phyloP scores from a whole-genome alignment of 2,329 filamentous ascomycete genomes.

The Nectriaceae sp. region DNA sequence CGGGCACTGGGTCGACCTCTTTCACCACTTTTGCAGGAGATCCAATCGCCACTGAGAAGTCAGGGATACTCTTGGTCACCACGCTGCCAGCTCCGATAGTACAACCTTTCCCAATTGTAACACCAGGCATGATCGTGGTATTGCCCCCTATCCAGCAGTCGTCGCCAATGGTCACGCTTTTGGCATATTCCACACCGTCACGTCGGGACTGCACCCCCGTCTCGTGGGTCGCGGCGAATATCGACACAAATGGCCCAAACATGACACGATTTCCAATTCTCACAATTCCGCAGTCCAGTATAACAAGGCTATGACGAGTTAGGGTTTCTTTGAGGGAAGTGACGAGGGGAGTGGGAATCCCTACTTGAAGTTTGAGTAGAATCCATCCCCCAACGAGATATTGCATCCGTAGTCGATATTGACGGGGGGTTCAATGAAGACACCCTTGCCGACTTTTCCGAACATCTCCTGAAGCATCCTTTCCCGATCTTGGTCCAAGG shows the following conservation, averaged over 20 bases:
- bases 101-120: conserved; percentile 53
- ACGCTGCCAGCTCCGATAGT: conserved; percentile 51
- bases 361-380: conserved; percentile 56
- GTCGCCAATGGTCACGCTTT: conserved; percentile 48
- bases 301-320: conserved; percentile 45
- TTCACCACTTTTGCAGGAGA: conserved; percentile 49
- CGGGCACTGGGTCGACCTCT: conserved; percentile 42
- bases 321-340: not conserved
- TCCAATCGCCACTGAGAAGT: conserved; percentile 49
- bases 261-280: conserved; percentile 68
- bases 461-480: conserved; percentile 52
- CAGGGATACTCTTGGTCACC: conserved; percentile 49
- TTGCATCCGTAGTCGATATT: conserved; percentile 67
- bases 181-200: conserved; percentile 45
- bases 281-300: conserved; percentile 72
- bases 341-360: not conserved
- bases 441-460: conserved; percentile 50
- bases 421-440: conserved; percentile 61
- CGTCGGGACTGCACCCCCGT: conserved; percentile 54
- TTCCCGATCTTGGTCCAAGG: conserved; percentile 42
- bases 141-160: conserved; percentile 58
- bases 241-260: conserved; percentile 68
- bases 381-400: conserved; percentile 57
- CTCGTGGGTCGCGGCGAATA: conserved; percentile 72
- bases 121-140: conserved; percentile 50